Evolutionary conservation across 176 grass and related monocot species (phyloP).

Genomic region (Carex pumila): DNA sequence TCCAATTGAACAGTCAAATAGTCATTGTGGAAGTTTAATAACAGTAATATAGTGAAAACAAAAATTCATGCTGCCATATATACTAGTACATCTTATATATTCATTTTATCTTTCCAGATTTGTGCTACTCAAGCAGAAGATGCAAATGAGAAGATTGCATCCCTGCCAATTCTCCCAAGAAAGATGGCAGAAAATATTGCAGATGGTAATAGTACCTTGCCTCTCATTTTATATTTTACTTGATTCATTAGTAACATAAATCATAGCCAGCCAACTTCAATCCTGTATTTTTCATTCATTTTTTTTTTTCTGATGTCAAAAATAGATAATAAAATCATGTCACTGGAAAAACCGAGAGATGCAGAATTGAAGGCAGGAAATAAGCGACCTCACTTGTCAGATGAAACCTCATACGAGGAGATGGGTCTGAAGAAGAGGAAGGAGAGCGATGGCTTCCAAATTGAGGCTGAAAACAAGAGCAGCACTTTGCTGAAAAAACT

Average conservation of each 20-base stretch:
- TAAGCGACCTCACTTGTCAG: slow-evolving; percentile 12
- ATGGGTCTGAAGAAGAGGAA: slow-evolving; percentile 38
- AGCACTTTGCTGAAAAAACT: slow-evolving; percentile 19
- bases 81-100: not conserved
- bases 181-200: not conserved
- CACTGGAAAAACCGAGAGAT: not conserved
- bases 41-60: not conserved
- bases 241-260: not conserved
- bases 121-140: not conserved
- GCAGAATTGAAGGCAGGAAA: slow-evolving; percentile 13
- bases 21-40: not conserved
- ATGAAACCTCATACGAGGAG: slow-evolving; percentile 9
- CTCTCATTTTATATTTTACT: not conserved
- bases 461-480: slow-evolving; percentile 23
- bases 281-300: not conserved
- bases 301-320: not conserved
- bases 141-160: not conserved
- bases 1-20: not conserved
- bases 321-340: not conserved
- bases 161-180: not conserved
- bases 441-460: slow-evolving; percentile 18
- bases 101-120: not conserved
- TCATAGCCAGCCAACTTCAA: not conserved
- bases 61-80: not conserved
- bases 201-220: not conserved